Conservation (phyloP, 441 rosid genomes). For the Gossypium davidsonii region DNA sequence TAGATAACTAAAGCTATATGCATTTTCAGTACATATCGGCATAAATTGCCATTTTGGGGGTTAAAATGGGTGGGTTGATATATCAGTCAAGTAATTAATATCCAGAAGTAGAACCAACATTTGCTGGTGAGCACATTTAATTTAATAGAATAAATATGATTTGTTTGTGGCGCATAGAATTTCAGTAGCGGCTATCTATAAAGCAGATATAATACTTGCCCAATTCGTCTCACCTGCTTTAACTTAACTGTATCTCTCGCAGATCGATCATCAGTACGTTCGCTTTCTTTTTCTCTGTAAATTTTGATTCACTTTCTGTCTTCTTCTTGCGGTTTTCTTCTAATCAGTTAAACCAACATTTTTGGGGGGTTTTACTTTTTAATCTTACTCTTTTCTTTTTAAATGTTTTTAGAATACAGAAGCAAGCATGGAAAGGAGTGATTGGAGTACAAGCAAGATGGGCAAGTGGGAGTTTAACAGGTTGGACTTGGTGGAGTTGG, state of each 20-base stretch:
- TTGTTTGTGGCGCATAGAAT: not conserved
- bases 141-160: not conserved
- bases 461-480: slow-evolving; percentile 23
- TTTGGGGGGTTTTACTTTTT: not conserved
- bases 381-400: not conserved
- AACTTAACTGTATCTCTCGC: not conserved
- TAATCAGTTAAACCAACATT: not conserved
- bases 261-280: slow-evolving; percentile 1
- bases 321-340: not conserved
- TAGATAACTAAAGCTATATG: too few species aligned
- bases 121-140: not conserved
- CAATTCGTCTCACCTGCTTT: not conserved
- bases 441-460: slow-evolving; percentile 14
- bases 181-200: not conserved
- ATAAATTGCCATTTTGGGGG: too few species aligned
- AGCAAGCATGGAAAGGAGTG: slow-evolving; percentile 35
- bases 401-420: not conserved
- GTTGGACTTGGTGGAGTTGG: slow-evolving; percentile 17
- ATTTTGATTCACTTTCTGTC: not conserved
- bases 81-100: not conserved
- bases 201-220: not conserved
- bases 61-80: not conserved
- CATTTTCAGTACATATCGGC: too few species aligned
- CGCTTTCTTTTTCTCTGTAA: not conserved
- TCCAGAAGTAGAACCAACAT: not conserved